A percentile compares a stretch with the other conserved stretches of the same genome.
phyloP scores from a whole-genome alignment of 345 rosid genomes.

The Schrenkiella parvula region DNA sequence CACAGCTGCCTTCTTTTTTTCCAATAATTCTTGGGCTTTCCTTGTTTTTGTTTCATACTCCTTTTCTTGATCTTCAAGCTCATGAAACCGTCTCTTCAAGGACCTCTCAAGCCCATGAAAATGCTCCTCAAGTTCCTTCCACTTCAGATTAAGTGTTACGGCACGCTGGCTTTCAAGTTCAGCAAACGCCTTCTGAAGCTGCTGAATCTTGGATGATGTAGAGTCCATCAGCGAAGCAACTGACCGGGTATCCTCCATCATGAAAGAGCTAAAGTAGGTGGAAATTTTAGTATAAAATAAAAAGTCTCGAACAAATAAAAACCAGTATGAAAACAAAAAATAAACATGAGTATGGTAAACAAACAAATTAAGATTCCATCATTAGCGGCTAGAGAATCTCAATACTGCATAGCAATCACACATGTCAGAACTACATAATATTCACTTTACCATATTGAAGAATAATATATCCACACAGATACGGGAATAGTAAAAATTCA shows the following conservation, averaged over 20 bases:
- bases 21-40: constrained; percentile 70
- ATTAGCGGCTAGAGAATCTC: neutral
- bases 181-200: constrained; percentile 99
- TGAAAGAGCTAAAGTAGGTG: constrained; percentile 31
- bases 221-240: constrained; percentile 81
- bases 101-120: constrained; percentile 97
- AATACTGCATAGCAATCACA: neutral
- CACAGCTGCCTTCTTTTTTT: constrained; percentile 79
- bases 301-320: neutral
- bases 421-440: neutral
- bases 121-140: constrained; percentile 98
- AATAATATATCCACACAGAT: neutral
- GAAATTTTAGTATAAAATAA: neutral
- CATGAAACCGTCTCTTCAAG: constrained; percentile 95
- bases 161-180: constrained; percentile 96
- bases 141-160: constrained; percentile 78
- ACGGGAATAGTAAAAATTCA: neutral
- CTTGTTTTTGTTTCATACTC: constrained; percentile 69
- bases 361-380: neutral
- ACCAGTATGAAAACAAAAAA: neutral
- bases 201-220: constrained; percentile 82
- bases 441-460: neutral
- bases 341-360: neutral
- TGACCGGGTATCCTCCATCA: constrained; percentile 71
- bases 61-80: constrained; percentile 94